Evolutionary conservation across 306 rosid species (phyloP).

Genomic region (Cotoneaster glaucophyllus): DNA sequence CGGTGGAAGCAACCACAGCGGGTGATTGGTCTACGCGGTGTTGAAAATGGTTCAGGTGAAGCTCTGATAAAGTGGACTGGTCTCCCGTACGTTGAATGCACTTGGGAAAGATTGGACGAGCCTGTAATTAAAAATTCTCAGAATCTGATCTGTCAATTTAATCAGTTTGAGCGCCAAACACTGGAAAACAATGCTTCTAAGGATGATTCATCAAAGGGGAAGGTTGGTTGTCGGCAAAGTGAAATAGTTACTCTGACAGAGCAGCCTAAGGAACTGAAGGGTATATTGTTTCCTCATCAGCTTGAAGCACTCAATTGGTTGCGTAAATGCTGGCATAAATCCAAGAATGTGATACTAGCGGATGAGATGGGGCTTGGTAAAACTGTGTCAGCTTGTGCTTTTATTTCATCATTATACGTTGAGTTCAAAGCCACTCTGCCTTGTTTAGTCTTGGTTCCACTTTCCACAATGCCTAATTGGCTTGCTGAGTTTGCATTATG

Average conservation of each 20-base stretch:
- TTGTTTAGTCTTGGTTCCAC: conserved; percentile 96
- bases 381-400: conserved; percentile 94
- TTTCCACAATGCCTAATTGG: conserved; percentile 99
- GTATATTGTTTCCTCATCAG: conserved; percentile 96
- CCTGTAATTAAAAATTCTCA: conserved; percentile 54
- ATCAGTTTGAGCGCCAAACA: conserved; percentile 56
- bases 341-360: conserved; percentile 96
- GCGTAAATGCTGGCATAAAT: conserved; percentile 91
- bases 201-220: conserved; percentile 43
- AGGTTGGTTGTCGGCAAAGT: conserved; percentile 39
- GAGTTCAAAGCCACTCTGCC: conserved; percentile 93
- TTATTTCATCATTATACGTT: conserved; percentile 68
- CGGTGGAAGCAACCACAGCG: conserved; percentile 92
- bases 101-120: conserved; percentile 94
- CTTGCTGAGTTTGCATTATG: conserved; percentile 86
- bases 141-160: conserved; percentile 53
- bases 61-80: conserved; percentile 89
- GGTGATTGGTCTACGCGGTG: conserved; percentile 62
- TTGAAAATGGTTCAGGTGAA: conserved; percentile 50
- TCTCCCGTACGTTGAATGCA: conserved; percentile 88
- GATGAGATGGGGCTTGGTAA: conserved; percentile 99
- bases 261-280: conserved; percentile 92
- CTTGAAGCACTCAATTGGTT: conserved; percentile 99
- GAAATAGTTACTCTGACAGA: conserved; percentile 68
- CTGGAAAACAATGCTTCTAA: conserved; percentile 58